phyloP scores from a whole-genome alignment of 306 rosid genomes.

The Vigna unguiculata region DNA sequence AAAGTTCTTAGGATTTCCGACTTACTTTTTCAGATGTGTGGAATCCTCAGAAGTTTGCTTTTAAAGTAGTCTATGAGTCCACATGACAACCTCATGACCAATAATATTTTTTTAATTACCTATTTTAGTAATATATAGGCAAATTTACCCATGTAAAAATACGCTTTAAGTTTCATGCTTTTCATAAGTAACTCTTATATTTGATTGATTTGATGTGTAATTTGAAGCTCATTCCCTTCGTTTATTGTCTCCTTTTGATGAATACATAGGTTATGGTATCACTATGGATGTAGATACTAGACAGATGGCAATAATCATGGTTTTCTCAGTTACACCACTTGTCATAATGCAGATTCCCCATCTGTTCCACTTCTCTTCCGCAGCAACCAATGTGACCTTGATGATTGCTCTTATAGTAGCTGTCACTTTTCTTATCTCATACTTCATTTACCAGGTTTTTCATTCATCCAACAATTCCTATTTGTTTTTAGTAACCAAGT shows the following conservation, averaged over 20 bases:
- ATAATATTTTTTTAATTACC: no score
- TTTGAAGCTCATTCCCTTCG: neutral
- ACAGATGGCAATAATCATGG: constrained; percentile 60
- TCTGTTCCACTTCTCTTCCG: constrained; percentile 43
- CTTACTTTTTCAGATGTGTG: no score
- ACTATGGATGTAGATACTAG: constrained; percentile 63
- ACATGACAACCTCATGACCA: no score
- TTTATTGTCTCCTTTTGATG: neutral
- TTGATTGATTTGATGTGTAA: constrained; percentile 1
- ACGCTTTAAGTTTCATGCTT: constrained; percentile 25
- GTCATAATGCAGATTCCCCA: constrained; percentile 63
- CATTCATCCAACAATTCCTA: constrained; percentile 34
- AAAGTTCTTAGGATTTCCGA: no score
- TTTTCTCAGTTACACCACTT: constrained; percentile 58
- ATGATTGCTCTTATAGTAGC: constrained; percentile 58
- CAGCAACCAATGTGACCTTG: constrained; percentile 41
- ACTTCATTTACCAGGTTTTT: constrained; percentile 68
- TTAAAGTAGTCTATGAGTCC: no score
- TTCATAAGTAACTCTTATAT: neutral
- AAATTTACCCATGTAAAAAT: no score
- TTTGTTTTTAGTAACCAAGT: neutral
- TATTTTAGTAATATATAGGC: no score
- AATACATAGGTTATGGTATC: constrained; percentile 58
- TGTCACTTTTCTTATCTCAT: constrained; percentile 52
- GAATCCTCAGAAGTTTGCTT: no score